Evolutionary conservation across 2,329 filamentous ascomycete genomes (phyloP).

Genomic region (Penicillium sp.): DNA sequence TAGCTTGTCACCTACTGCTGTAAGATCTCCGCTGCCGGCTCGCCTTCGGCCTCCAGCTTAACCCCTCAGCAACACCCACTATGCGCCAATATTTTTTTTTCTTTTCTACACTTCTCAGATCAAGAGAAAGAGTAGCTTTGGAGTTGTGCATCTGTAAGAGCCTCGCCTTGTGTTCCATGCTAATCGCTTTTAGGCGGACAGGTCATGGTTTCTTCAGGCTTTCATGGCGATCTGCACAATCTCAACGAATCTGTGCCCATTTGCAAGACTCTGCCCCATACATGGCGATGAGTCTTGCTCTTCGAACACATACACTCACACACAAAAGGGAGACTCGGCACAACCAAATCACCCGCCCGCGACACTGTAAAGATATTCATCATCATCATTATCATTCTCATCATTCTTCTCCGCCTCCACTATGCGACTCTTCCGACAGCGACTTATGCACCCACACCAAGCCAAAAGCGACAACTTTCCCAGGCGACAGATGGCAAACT

Average conservation of each 20-base stretch:
- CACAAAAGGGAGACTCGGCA: too few species aligned
- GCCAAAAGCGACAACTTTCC: not conserved
- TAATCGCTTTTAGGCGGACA: not conserved
- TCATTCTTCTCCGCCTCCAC: too few species aligned
- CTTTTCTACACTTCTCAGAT: not conserved
- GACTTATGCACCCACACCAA: too few species aligned
- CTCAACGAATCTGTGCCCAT: not conserved
- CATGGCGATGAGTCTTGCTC: too few species aligned
- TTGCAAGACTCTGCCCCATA: too few species aligned
- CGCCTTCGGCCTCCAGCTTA: not conserved
- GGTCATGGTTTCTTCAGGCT: not conserved
- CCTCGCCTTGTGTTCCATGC: not conserved
- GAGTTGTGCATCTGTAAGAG: not conserved
- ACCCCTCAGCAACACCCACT: not conserved
- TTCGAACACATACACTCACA: too few species aligned
- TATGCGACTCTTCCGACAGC: too few species aligned
- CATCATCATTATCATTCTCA: not conserved
- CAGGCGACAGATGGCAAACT: too few species aligned
- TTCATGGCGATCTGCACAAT: not conserved
- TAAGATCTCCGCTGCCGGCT: constrained; percentile 7
- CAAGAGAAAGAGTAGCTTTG: too few species aligned
- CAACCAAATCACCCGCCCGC: too few species aligned
- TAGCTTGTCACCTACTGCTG: constrained; percentile 1
- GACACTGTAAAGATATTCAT: not conserved
- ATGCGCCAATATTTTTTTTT: not conserved